Base-by-base conservation (phyloP, 352 stramenopile species). In the Globisporangium cederbergense region DNA sequence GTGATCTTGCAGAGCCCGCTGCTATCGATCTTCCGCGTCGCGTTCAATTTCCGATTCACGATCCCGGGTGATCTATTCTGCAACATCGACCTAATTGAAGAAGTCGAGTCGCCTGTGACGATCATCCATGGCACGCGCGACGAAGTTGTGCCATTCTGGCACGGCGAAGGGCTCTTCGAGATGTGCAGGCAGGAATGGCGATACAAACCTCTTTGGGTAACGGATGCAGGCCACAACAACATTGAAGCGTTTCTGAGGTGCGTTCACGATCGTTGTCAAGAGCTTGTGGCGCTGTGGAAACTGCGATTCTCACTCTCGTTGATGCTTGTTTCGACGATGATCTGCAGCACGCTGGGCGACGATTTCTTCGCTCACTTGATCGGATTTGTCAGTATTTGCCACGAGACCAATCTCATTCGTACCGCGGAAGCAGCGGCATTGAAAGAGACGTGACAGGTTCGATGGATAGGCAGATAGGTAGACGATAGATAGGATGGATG, bases 61-160 rank as follows among this genome's bases (percentile, higher is more conserved):
- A 91, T 99, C 58, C 80, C 91, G 0, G 96, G 97, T 7, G 97
- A 99, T 71, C 84, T 98, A 70, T 99, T 99, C 70, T 97, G 96
- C 67, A 99, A 99, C 73, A 93, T 99, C 45, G 96, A 99, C 68
- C 76, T 92, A 43, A 90, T 98, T 40, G 73, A 91, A 49, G 72
- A 95, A 60, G 77, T 98, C 42, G 76, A 80, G 63, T 98, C 95
- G 59, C 97, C 97, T 9, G 86, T 99, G 28, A 99, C 98, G 56
- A 98, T 99, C 72, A 97, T 99, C 52, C 97, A 99, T 66, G 97
- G 97, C 43, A 99, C 97, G 45, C 86, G 97, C 62, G 97, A 99
- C 77, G 97, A 99, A 83, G 95, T 99, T 4, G 96, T 99, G 20
- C 97, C 97, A 1, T 99, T 99, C 73, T 99, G 96, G 95, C 97